phyloP scores from a whole-genome alignment of 805 yeast genomes.

The Candida gorgasii region DNA sequence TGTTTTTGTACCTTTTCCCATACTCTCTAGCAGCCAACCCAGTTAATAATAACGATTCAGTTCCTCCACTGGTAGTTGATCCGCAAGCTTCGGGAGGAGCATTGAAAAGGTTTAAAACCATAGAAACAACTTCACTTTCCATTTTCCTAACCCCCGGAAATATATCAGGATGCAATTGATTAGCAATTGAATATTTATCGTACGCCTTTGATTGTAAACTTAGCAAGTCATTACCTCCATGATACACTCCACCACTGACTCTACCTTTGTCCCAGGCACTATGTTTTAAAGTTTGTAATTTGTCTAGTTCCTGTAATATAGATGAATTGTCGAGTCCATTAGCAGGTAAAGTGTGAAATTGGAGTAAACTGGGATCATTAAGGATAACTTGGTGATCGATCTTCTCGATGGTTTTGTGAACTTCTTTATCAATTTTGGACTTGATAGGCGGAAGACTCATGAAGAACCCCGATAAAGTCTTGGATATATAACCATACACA shows the following conservation, averaged over 20 bases:
- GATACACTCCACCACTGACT: slow-evolving; percentile 95
- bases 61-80: slow-evolving; percentile 90
- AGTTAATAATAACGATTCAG: slow-evolving; percentile 85
- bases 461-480: slow-evolving; percentile 28
- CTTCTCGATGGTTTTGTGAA: slow-evolving; percentile 44
- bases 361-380: slow-evolving; percentile 47
- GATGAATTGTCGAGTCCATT: slow-evolving; percentile 52
- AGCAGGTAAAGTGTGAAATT: slow-evolving; percentile 56
- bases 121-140: slow-evolving; percentile 93
- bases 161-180: slow-evolving; percentile 95
- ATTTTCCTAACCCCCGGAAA: slow-evolving; percentile 95
- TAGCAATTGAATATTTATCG: slow-evolving; percentile 77
- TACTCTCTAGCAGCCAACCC: slow-evolving; percentile 86
- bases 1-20: slow-evolving; percentile 58
- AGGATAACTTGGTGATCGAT: slow-evolving; percentile 62
- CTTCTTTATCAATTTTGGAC: slow-evolving; percentile 59
- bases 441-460: slow-evolving; percentile 55
- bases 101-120: slow-evolving; percentile 79
- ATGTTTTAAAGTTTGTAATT: slow-evolving; percentile 53
- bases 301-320: slow-evolving; percentile 54
- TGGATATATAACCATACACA: slow-evolving; percentile 15
- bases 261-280: slow-evolving; percentile 83
- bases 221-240: slow-evolving; percentile 83
- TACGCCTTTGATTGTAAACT: slow-evolving; percentile 76
- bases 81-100: slow-evolving; percentile 69